Base-by-base conservation (phyloP, 2,329 filamentous ascomycete genomes). In the Fusarium pseudocircinatum region DNA sequence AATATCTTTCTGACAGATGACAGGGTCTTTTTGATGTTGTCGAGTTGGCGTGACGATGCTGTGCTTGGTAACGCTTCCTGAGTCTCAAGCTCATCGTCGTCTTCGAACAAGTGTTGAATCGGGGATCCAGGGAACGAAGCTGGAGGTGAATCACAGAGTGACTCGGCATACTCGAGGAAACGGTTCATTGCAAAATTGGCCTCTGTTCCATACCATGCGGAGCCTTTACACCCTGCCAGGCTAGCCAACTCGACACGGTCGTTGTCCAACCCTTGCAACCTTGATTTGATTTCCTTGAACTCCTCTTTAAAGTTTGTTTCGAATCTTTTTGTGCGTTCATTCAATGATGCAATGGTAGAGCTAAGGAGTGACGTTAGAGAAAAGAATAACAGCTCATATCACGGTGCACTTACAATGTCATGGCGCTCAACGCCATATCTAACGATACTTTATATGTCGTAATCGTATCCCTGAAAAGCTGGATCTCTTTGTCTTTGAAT, bases 51-150 rank as follows among this genome's bases (percentile, higher is more conserved):
- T 20, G 16, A 24, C 14, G n/a, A 15, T 13, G 11, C 7, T 7
- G 8, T 32, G 24, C 3, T 16, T 14, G 0, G 11, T 5, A 7
- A 14, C 16, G 5, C 16, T 34, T 24, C 11, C 10, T 34, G 16
- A 4, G 47, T 50, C 10, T 34, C 16, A 14, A 50, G 47, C 9
- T 7, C 47, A 15, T 36, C 16, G 6, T 6, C 20, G 6, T 9
- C 6, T 3, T 24, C n/a, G 0, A 6, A 20, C 3, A 4, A 9
- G 20, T 1, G 3, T 10, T 15, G 30, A 14, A 2, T 12, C 3
- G 49, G 49, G 1, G 49, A 52, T 22, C 49, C 49, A 26, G 49
- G 49, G 7, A 36, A 36, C 0, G 49, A 52, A 1, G 6, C 12
- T 11, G 49, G 49, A 26, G 49, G 49, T 7, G 49, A 52, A 3